Evolutionary conservation across 2,329 filamentous ascomycete genomes (phyloP), one percentile per base, ranked within the genome.

Genomic region (Pseudogymnoascus sp.): DNA sequence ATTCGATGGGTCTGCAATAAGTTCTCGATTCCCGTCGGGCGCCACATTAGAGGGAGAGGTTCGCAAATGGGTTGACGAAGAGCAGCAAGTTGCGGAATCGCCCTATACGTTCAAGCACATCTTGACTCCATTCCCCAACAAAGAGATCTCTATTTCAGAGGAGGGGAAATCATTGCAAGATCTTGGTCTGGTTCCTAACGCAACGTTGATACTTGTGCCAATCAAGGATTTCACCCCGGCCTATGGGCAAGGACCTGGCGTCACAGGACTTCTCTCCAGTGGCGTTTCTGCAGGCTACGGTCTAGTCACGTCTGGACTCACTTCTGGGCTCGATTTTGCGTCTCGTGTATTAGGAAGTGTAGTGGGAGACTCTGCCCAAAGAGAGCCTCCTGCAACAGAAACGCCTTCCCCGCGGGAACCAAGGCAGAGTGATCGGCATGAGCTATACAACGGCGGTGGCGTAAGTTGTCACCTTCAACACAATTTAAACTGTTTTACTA

Each of bases 21-120:
- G 91, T 40, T 82, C 80, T 3, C 84, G 82, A 15, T 96, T 97
- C 72, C 77, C 84, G 9, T 83, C 85, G 21, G 76, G 77, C 1
- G 78, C 82, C 5, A 88, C 82, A 0, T 79, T 97, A 3, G 74
- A 77, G 5, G 77, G 73, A 5, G 83, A 90, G 44, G 86, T 97
- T 0, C 83, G 93, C 6, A 75, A 78, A 5, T 97, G 91, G 89
- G 81, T 97, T 6, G 89, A 93, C 61, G 77, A 81, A 62, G 57
- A 40, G 26, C 33, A 37, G 10, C 57, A 59, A 15, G 35, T 59
- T 39, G 26, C 57, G 6, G 37, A 59, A 26, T 37, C 57, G 5
- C 89, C 91, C 0, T 97, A 92, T 73, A 88, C 82, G 10, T 92
- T 97, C 75, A 91, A 92, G 70, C 84, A 95, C 57, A 86, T 97